These are phyloP conservation scores for Pyrenophora tritici-repentis DNA, from an alignment of 2,329 filamentous ascomycete species.

Conservation along the genomic window DNA sequence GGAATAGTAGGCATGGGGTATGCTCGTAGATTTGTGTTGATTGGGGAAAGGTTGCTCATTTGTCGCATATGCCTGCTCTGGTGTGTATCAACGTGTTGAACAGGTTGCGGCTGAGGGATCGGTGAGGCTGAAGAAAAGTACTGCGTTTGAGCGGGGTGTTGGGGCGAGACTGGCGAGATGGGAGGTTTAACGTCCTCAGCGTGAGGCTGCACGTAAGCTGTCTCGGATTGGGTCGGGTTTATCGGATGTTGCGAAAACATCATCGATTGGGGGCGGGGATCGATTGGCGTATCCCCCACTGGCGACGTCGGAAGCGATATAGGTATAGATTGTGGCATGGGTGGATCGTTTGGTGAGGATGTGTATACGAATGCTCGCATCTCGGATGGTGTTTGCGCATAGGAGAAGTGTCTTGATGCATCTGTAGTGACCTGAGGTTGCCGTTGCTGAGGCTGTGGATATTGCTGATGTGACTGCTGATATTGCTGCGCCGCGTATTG, in stretches of 20 bases:
- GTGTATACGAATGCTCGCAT: slow-evolving; percentile 35
- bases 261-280: slow-evolving; percentile 35
- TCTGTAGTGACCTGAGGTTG: slow-evolving; percentile 24
- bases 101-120: slow-evolving; percentile 19
- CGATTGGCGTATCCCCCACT: slow-evolving; percentile 29
- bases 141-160: slow-evolving; percentile 22
- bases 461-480: slow-evolving; percentile 3
- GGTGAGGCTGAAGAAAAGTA: slow-evolving; percentile 35
- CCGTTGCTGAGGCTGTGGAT: slow-evolving; percentile 11
- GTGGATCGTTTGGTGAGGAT: slow-evolving; percentile 33
- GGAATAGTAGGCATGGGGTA: slow-evolving; percentile 34
- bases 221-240: slow-evolving; percentile 29
- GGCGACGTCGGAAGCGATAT: slow-evolving; percentile 31
- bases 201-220: slow-evolving; percentile 29
- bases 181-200: slow-evolving; percentile 30
- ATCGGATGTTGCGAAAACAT: slow-evolving; percentile 28
- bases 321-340: slow-evolving; percentile 26
- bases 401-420: slow-evolving; percentile 40
- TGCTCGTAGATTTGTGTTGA: slow-evolving; percentile 35
- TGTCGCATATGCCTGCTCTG: slow-evolving; percentile 38
- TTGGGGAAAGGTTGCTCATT: slow-evolving; percentile 38
- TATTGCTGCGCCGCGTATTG: slow-evolving; percentile 7
- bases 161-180: slow-evolving; percentile 33
- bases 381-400: slow-evolving; percentile 45
- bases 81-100: slow-evolving; percentile 23